Conservation (phyloP, 805 yeast species). For the Wickerhamomyces xylosicus region DNA sequence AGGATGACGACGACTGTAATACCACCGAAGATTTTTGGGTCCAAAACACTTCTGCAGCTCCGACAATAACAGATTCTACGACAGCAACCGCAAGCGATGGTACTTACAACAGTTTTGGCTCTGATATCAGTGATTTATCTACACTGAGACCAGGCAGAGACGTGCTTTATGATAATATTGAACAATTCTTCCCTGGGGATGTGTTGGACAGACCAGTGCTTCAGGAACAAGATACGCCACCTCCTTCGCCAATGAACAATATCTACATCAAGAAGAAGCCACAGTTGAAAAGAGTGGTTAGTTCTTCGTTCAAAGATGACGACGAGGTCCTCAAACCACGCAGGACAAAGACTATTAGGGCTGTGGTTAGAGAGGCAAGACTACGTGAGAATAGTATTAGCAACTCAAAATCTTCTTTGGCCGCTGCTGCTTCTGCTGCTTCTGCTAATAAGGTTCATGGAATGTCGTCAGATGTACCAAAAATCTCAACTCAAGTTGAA, state of each 20-base stretch:
- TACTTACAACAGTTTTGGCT: too few species aligned
- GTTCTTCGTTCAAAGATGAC: constrained; percentile 10
- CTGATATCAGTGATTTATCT: background rate
- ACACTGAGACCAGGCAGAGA: constrained; percentile 90
- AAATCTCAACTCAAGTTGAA: constrained; percentile 10
- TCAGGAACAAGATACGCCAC: constrained; percentile 48
- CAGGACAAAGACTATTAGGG: constrained; percentile 84
- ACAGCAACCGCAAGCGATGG: background rate
- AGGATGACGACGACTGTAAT: background rate
- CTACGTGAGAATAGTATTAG: too few species aligned
- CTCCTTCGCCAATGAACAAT: constrained; percentile 35
- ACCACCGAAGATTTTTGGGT: constrained; percentile 48
- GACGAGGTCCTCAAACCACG: constrained; percentile 25
- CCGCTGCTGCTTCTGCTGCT: background rate
- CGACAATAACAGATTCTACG: background rate
- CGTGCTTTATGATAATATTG: constrained; percentile 84
- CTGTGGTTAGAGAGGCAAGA: constrained; percentile 69
- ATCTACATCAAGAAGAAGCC: background rate
- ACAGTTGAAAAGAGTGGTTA: constrained; percentile 12
- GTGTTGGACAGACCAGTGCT: constrained; percentile 88
- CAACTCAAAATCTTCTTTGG: constrained; percentile 1
- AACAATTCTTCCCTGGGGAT: constrained; percentile 83
- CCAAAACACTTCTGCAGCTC: constrained; percentile 24
- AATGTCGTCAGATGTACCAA: constrained; percentile 8
- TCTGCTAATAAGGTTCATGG: too few species aligned